Evolutionary conservation across 495 filamentous ascomycete genomes (phyloP).

Genomic region (Aspergillus campestris): DNA sequence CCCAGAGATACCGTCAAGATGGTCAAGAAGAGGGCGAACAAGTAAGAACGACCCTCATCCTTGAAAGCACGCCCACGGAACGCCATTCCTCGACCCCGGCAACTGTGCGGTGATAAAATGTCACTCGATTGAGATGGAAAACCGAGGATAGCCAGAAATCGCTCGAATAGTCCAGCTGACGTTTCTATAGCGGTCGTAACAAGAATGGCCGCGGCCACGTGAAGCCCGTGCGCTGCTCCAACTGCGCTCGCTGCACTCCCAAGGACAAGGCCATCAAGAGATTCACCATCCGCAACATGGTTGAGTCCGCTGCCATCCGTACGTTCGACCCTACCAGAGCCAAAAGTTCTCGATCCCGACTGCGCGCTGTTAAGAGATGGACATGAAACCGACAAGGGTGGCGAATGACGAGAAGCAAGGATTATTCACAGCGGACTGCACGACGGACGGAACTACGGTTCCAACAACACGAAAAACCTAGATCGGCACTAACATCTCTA

Average conservation of each 20-base stretch:
- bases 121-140: neutral
- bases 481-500: slow-evolving; percentile 7
- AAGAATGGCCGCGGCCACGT: slow-evolving; percentile 99
- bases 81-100: no score
- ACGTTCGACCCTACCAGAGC: slow-evolving; percentile 42
- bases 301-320: slow-evolving; percentile 99
- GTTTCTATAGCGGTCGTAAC: slow-evolving; percentile 74
- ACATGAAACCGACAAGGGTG: neutral
- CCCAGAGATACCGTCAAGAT: slow-evolving; percentile 66
- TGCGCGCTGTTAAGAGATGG: slow-evolving; percentile 9
- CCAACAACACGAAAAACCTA: neutral
- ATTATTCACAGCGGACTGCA: slow-evolving; percentile 1
- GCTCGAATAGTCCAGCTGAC: slow-evolving; percentile 5
- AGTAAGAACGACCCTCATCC: slow-evolving; percentile 53
- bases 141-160: neutral
- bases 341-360: slow-evolving; percentile 4
- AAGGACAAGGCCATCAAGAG: slow-evolving; percentile 99
- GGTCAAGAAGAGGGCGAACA: slow-evolving; percentile 99
- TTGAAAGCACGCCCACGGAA: neutral
- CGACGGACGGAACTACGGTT: neutral
- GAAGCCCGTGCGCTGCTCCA: slow-evolving; percentile 99
- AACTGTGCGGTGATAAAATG: no score
- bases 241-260: slow-evolving; percentile 98
- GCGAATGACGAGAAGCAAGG: no score
- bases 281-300: slow-evolving; percentile 99